Percentiles rank a stretch among this genome's conserved stretches.
phyloP scores from a whole-genome alignment of 2,329 filamentous ascomycete genomes.

The Fusarium sp. region DNA sequence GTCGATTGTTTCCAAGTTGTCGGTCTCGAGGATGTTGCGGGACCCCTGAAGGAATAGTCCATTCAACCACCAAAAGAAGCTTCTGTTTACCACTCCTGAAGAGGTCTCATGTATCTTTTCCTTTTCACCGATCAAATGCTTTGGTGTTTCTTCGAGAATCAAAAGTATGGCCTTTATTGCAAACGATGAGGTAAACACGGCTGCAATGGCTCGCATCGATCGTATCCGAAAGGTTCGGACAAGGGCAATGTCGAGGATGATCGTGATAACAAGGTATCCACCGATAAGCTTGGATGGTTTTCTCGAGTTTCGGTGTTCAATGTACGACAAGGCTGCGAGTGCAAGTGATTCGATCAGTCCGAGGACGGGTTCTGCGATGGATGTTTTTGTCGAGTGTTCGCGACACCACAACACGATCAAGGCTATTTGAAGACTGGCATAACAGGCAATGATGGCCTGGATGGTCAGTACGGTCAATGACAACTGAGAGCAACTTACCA shows the following conservation, averaged over 20 bases:
- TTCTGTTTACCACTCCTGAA: slow-evolving; percentile 53
- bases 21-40: slow-evolving; percentile 41
- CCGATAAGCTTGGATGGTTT: slow-evolving; percentile 54
- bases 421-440: slow-evolving; percentile 43
- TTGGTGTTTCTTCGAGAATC: slow-evolving; percentile 53
- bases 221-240: slow-evolving; percentile 55
- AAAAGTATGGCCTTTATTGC: slow-evolving; percentile 50
- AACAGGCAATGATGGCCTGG: slow-evolving; percentile 28
- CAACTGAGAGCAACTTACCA: slow-evolving; percentile 13
- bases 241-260: slow-evolving; percentile 54
- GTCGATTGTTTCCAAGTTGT: slow-evolving; percentile 49
- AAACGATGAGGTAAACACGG: slow-evolving; percentile 48
- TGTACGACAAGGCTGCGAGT: slow-evolving; percentile 51
- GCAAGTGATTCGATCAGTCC: slow-evolving; percentile 48
- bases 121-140: slow-evolving; percentile 42
- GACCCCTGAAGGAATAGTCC: slow-evolving; percentile 49
- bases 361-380: slow-evolving; percentile 50
- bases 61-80: slow-evolving; percentile 57
- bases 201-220: slow-evolving; percentile 43
- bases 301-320: slow-evolving; percentile 53
- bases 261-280: slow-evolving; percentile 52
- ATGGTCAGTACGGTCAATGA: background rate
- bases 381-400: slow-evolving; percentile 45
- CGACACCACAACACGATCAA: slow-evolving; percentile 50
- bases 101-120: slow-evolving; percentile 52